Percentiles rank a stretch among this genome's conserved stretches.
These are phyloP conservation scores for Talaromyces islandicus DNA, from an alignment of 2,329 filamentous ascomycete genomes.

Conservation along the genomic window DNA sequence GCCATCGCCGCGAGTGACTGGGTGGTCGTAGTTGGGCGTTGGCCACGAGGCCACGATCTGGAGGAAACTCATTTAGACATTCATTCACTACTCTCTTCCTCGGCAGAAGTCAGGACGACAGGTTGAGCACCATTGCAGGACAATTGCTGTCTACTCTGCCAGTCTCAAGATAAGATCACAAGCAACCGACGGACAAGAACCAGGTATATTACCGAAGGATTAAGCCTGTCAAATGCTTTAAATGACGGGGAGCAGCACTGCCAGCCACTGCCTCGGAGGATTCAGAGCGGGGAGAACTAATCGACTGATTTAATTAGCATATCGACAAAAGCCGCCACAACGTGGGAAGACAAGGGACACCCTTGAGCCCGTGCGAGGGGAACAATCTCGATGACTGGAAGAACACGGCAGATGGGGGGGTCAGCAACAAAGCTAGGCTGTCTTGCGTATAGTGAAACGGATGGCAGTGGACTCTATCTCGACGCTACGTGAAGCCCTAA, in stretches of 20 bases:
- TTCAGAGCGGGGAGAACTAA: not conserved
- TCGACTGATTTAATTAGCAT: not conserved
- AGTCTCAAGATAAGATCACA: not conserved
- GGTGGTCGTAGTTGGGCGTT: conserved; percentile 42
- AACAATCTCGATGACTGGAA: not conserved
- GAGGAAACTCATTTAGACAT: conserved; percentile 3
- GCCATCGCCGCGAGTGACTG: conserved; percentile 39
- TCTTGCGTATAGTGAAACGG: not conserved
- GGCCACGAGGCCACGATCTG: conserved; percentile 32
- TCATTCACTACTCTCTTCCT: not conserved
- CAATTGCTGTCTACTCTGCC: not conserved
- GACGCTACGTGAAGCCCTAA: not conserved
- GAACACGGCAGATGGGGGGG: not conserved
- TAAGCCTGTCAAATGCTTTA: not conserved
- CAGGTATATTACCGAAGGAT: not conserved
- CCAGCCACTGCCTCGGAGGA: not conserved
- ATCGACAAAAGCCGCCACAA: not conserved
- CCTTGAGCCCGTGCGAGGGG: not conserved
- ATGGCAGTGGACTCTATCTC: not conserved
- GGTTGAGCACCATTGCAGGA: not conserved
- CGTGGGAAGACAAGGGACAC: not conserved
- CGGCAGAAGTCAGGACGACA: not conserved
- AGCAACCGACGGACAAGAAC: not conserved
- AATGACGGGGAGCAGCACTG: not conserved
- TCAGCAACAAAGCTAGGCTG: not conserved